Evolutionary conservation across 2,329 filamentous ascomycete species (phyloP), one percentile per base, ranked within the genome.

Genomic region (Botrytis elliptica): DNA sequence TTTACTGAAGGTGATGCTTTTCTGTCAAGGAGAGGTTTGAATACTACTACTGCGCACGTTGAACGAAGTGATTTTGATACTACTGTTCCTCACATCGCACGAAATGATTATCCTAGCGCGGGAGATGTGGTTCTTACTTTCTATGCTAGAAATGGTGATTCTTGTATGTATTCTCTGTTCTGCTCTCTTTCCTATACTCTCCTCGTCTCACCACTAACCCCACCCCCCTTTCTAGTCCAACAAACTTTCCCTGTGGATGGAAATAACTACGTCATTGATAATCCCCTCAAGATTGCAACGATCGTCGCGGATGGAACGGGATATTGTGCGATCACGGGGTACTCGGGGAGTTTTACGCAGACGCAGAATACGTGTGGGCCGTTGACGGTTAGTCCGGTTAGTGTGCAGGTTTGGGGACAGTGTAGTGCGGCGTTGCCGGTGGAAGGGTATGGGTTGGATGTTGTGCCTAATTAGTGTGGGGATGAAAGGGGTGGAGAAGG

Each of bases 171-270:
- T 40, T 25, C 4, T 25, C 22, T 25, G 12, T 40, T 62, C 2
- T 62, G 4, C 8, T 36, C 22, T 14, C 10, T 3, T 4, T 0
- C 33, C 2, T 14, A 12, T 1, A 6, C 6, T 25, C 4, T 14
- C 8, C 25, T 9, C 6, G 2, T n/a, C 25, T n/a, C 14, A 55
- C 3, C 4, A 68, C 44, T 4, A 22, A 38, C 14, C 6, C 10
- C 22, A 38, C 14, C 33, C 36, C 46, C 10, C 22, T 33, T 2
- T 36, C 46, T 57, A 55, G 36, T 69, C 25, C 49, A 57, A 16
- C 66, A 69, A 42, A 57, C 66, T 14, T 57, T 69, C 36, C 49
- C 66, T 18, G 49, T 33, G 10, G 49, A 69, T 29, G 36, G 66
- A 33, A 42, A 38, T 5, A 36, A 40, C 46, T 57, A 69, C 10